A percentile compares a stretch with the other conserved stretches of the same genome.
phyloP scores from a whole-genome alignment of 2,329 filamentous ascomycete species.

The Pseudogymnoascus sp. region DNA sequence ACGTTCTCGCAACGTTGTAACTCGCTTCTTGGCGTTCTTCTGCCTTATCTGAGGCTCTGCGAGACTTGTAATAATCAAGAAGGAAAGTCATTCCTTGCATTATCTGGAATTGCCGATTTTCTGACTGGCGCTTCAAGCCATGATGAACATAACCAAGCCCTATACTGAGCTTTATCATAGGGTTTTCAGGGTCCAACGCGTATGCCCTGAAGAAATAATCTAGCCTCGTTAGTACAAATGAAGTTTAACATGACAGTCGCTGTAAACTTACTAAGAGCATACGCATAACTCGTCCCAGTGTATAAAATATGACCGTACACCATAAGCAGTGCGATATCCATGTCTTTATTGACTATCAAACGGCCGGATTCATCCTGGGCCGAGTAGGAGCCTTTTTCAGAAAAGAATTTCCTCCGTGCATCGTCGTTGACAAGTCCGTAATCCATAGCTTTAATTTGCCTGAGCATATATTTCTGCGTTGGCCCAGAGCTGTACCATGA shows the following conservation, averaged over 20 bases:
- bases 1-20: slow-evolving; percentile 70
- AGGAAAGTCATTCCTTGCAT: slow-evolving; percentile 79
- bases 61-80: slow-evolving; percentile 59
- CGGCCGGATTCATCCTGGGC: slow-evolving; percentile 29
- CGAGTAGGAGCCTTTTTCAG: slow-evolving; percentile 35
- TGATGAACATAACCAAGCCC: slow-evolving; percentile 82
- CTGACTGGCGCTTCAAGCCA: slow-evolving; percentile 77
- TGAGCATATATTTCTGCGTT: slow-evolving; percentile 81
- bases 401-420: slow-evolving; percentile 36
- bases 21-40: slow-evolving; percentile 63
- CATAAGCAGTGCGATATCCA: slow-evolving; percentile 76
- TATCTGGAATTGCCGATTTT: slow-evolving; percentile 82
- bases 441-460: slow-evolving; percentile 87
- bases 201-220: slow-evolving; percentile 77
- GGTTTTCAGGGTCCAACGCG: slow-evolving; percentile 65
- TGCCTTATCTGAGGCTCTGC: slow-evolving; percentile 32
- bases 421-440: slow-evolving; percentile 49
- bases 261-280: slow-evolving; percentile 56
- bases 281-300: slow-evolving; percentile 71
- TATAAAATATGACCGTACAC: slow-evolving; percentile 87
- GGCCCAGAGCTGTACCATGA: slow-evolving; percentile 73
- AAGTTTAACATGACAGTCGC: background rate
- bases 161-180: slow-evolving; percentile 71
- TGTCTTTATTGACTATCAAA: slow-evolving; percentile 25
- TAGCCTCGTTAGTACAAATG: slow-evolving; percentile 24